Evolutionary conservation across 495 filamentous ascomycete species (phyloP).

Genomic region (Podospora tetraspora): DNA sequence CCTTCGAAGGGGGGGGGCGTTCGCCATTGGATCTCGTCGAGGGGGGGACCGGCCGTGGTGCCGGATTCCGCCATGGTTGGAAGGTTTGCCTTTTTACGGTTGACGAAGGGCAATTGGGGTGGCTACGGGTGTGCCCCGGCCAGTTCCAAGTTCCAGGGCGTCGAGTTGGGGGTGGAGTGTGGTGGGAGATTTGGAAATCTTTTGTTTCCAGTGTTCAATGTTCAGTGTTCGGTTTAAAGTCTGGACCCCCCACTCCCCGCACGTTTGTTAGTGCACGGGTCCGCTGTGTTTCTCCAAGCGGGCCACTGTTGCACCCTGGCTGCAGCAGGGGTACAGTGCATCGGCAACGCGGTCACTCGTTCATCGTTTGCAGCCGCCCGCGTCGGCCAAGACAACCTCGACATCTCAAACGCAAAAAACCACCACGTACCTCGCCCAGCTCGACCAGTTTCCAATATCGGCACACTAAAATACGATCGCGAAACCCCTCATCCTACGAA

Average conservation of each 20-base stretch:
- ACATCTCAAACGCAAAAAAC: not conserved
- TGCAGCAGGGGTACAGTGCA: not conserved
- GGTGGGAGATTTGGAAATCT: not conserved
- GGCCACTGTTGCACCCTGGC: not conserved
- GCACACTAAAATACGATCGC: not conserved
- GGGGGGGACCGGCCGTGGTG: conserved; percentile 47
- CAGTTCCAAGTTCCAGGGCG: not conserved
- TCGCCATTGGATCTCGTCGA: conserved; percentile 78
- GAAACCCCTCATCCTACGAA: not conserved
- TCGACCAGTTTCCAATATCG: not conserved
- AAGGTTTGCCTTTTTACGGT: not conserved
- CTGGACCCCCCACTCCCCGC: not conserved
- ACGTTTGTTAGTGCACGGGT: not conserved
- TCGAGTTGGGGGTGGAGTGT: not conserved
- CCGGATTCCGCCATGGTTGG: conserved; percentile 13
- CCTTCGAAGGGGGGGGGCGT: conserved; percentile 53
- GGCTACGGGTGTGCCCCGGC: not conserved
- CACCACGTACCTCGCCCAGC: not conserved
- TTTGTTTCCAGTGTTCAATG: not conserved
- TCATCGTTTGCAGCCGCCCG: not conserved
- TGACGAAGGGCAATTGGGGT: not conserved
- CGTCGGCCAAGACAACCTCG: not conserved
- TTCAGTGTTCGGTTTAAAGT: not conserved
- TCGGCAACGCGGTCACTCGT: not conserved
- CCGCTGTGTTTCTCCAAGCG: not conserved